Evolutionary conservation across 2,329 filamentous ascomycete genomes (phyloP).

Genomic region (Alternaria dauci): DNA sequence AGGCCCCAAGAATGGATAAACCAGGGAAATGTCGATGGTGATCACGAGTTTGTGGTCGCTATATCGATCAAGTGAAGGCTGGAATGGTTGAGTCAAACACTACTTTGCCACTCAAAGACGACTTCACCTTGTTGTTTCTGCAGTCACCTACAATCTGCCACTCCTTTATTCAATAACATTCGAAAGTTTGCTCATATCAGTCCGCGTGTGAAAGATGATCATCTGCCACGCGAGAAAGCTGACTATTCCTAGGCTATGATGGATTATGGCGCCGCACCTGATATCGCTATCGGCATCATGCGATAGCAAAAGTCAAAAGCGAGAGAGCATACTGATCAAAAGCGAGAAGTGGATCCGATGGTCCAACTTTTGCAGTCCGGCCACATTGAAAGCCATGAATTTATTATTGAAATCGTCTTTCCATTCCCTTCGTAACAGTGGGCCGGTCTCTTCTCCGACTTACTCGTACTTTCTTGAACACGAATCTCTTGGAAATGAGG

Average conservation of each 20-base stretch:
- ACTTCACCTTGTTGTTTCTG: background rate
- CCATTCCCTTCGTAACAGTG: background rate
- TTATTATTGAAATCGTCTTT: background rate
- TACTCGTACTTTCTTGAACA: background rate
- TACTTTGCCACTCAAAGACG: background rate
- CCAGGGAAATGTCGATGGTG: background rate
- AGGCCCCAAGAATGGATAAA: background rate
- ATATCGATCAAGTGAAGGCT: background rate
- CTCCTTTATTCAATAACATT: background rate
- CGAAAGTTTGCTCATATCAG: slow-evolving; percentile 1
- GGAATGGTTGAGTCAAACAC: background rate
- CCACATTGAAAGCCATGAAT: background rate
- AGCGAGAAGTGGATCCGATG: background rate
- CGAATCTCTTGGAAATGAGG: background rate
- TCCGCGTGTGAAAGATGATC: background rate
- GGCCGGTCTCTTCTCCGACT: background rate
- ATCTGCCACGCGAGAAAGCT: background rate
- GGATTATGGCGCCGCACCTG: background rate
- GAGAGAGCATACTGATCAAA: background rate
- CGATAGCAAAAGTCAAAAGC: background rate
- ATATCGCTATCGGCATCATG: background rate
- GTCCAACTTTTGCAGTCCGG: background rate
- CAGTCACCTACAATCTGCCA: background rate
- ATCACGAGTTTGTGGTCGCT: background rate
- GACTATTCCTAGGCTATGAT: background rate